Conservation (phyloP, 768 basidiomycete genomes). For the Termitomyces sp. region DNA sequence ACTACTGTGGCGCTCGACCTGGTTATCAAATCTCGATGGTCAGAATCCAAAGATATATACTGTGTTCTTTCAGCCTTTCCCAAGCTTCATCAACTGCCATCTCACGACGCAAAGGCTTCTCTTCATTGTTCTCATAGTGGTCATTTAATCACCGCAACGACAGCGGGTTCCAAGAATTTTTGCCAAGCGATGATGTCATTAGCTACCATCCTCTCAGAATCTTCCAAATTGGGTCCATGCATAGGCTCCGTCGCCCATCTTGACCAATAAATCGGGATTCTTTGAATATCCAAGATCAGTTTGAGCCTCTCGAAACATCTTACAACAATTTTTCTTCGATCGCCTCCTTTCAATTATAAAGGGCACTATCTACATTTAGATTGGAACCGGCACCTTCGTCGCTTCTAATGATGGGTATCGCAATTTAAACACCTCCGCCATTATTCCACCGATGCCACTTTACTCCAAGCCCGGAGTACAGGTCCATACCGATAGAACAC, state of each 20-base stretch:
- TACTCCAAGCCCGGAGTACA: conserved; percentile 30
- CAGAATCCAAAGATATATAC: background rate
- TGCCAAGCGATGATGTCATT: background rate
- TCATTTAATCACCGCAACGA: background rate
- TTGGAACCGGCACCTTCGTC: background rate
- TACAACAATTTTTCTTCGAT: too few relatives aligned
- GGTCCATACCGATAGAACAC: conserved; percentile 36
- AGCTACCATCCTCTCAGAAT: background rate
- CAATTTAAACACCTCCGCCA: conserved; percentile 1
- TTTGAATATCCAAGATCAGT: background rate
- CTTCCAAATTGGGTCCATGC: too few relatives aligned
- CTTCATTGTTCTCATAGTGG: background rate
- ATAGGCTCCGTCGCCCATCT: background rate
- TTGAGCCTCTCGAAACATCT: background rate
- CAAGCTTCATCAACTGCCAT: background rate
- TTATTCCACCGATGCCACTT: conserved; percentile 27
- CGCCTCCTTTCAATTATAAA: background rate
- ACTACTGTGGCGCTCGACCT: background rate
- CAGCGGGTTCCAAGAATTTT: background rate
- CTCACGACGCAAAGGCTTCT: background rate
- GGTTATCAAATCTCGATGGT: background rate
- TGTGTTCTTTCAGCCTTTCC: too few relatives aligned
- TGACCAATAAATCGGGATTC: background rate
- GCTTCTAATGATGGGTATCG: background rate
- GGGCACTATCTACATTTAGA: background rate